Evolutionary conservation across 345 rosid genomes (phyloP).

Genomic region (Syzygium aromaticum): DNA sequence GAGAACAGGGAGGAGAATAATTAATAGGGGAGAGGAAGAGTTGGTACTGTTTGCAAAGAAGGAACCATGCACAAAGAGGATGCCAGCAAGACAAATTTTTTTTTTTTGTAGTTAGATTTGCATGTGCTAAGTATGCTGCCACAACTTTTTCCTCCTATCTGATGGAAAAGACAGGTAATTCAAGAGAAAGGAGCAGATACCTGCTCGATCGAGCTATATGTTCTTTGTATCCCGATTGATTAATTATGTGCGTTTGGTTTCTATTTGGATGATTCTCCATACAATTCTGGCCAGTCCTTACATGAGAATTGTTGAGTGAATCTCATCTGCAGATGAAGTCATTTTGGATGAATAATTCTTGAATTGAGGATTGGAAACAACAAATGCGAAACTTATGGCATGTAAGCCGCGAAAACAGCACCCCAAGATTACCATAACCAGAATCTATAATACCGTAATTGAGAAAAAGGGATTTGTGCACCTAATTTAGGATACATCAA

Average conservation of each 20-base stretch:
- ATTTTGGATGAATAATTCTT: background rate
- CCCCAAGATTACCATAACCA: no score
- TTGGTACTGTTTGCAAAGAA: background rate
- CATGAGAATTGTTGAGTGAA: background rate
- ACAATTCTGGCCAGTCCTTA: background rate
- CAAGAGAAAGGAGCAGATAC: background rate
- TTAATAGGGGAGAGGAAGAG: conserved; percentile 11
- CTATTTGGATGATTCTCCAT: background rate
- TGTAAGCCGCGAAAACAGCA: no score
- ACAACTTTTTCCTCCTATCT: background rate
- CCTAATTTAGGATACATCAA: no score
- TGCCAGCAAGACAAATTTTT: background rate
- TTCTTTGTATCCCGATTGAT: background rate
- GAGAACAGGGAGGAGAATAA: conserved; percentile 4
- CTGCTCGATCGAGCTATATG: background rate
- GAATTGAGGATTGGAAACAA: background rate
- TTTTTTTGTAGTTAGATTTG: background rate
- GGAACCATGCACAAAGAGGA: conserved; percentile 9
- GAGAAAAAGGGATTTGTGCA: no score
- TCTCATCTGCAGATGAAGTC: background rate
- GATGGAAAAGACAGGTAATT: background rate
- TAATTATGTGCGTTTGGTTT: background rate
- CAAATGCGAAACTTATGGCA: background rate
- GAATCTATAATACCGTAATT: no score
- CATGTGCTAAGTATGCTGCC: background rate